Evolutionary conservation across 2,329 filamentous ascomycete genomes (phyloP).

Genomic region (Aspergillus melleus): DNA sequence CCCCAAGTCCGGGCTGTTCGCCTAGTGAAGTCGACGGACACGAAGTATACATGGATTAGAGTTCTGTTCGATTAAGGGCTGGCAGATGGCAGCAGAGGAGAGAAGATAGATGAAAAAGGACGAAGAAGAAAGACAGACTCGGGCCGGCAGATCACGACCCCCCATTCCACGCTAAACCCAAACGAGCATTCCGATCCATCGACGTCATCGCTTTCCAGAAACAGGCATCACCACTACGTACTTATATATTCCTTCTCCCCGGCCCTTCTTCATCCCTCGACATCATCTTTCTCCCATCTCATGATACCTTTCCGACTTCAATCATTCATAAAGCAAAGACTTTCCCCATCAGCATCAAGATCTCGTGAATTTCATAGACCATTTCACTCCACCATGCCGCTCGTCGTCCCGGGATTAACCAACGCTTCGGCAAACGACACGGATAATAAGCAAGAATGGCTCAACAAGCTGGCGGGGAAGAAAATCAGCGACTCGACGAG

Average conservation of each 20-base stretch:
- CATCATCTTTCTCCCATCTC: neutral
- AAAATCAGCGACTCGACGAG: conserved; percentile 39
- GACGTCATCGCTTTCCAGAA: neutral
- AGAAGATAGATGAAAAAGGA: neutral
- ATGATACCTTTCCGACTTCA: neutral
- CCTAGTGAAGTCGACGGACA: neutral
- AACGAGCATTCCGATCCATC: neutral
- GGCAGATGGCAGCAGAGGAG: no score
- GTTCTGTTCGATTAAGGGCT: no score
- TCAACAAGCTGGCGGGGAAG: conserved; percentile 48
- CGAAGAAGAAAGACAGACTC: neutral
- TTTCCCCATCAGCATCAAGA: neutral
- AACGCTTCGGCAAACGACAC: conserved; percentile 22
- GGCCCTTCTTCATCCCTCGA: no score
- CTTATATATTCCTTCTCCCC: no score
- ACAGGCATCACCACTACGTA: no score
- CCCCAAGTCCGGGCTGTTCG: neutral
- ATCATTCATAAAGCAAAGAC: neutral
- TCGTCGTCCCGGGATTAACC: conserved; percentile 48
- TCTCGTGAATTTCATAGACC: neutral
- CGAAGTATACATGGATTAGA: no score
- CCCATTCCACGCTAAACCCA: neutral
- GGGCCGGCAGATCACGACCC: neutral
- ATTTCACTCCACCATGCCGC: conserved; percentile 41
- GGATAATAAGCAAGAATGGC: conserved; percentile 43